Evolutionary conservation across 1,139 yeast genomes (phyloP), one percentile per base, ranked within the genome.

Genomic region (Pichia inconspicua): DNA sequence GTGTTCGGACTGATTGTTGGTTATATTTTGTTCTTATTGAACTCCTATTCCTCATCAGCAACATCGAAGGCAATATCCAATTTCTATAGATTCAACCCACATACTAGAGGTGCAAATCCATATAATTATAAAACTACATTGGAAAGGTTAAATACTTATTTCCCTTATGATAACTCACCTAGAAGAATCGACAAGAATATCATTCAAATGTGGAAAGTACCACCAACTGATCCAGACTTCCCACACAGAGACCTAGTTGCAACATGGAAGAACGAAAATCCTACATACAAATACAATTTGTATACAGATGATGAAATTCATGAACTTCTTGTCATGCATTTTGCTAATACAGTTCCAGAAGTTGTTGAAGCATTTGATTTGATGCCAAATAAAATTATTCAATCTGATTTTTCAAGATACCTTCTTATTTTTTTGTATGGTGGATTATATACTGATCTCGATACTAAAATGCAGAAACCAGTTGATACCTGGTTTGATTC

Each of bases 131-230:
- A 60, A 6, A 60, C 59, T 15, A 63, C 66, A 0, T 53, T 60
- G 35, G 62, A 61, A 25, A 58, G 66, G 52, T 47, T 62, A 31
- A 48, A 57, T 2, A 57, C 54, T 32, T 54, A 55, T 40, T 62
- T 62, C 56, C 66, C 66, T 5, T 62, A 59, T 48, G 63, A 60
- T 48, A 58, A 57, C 41, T 53, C 63, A 17, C 61, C 64, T 44
- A 55, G 60, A 47, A 54, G 60, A 79, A 92, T 52, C 85, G 97
- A 97, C 95, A 92, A 68, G 87, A 97, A 14, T 84, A 80, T 92
- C 45, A 90, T 97, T 96, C 98, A 92, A 66, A 92, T 97, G 35
- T 92, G 97, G 97, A 90, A 89, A 67, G 82, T 78, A 25, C 77
- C 77, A 11, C 63, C 77, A 32, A 74, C 74, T 25, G 80, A 82